Percentiles rank a stretch among this genome's conserved stretches.
Evolutionary conservation across 495 filamentous ascomycete genomes (phyloP).

Genomic region (Aspergillus bridgeri): DNA sequence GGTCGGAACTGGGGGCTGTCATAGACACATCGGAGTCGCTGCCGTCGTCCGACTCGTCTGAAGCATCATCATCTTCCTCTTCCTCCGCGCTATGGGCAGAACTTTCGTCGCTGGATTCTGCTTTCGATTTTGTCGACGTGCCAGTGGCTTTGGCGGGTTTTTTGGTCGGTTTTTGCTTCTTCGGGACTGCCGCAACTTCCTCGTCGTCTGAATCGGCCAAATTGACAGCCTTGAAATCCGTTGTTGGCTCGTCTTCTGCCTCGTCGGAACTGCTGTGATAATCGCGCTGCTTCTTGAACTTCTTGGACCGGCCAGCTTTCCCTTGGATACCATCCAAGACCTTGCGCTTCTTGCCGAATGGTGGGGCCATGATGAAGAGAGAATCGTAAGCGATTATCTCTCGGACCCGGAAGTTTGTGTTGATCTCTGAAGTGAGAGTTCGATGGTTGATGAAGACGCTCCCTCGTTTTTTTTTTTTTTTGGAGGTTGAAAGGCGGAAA

Average conservation of each 20-base stretch:
- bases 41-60: slow-evolving; percentile 23
- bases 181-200: slow-evolving; percentile 21
- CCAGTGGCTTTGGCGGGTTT: slow-evolving; percentile 14
- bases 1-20: slow-evolving; percentile 19
- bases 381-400: neutral
- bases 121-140: slow-evolving; percentile 8
- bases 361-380: slow-evolving; percentile 32
- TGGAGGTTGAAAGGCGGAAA: slow-evolving; percentile 15
- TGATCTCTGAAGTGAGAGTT: neutral
- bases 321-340: slow-evolving; percentile 54
- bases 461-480: slow-evolving; percentile 21
- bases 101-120: slow-evolving; percentile 16
- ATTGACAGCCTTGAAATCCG: slow-evolving; percentile 58
- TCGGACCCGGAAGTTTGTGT: neutral
- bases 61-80: slow-evolving; percentile 36
- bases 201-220: slow-evolving; percentile 67
- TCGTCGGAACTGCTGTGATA: slow-evolving; percentile 75
- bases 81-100: slow-evolving; percentile 26
- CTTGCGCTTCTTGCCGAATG: slow-evolving; percentile 55
- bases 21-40: slow-evolving; percentile 27
- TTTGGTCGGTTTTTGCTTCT: slow-evolving; percentile 23
- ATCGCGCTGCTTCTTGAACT: slow-evolving; percentile 63
- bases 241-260: slow-evolving; percentile 42
- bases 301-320: slow-evolving; percentile 58
- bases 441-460: neutral